Evolutionary conservation across 257 asterid genomes (phyloP).

Genomic region (Salvia miltiorrhiza): DNA sequence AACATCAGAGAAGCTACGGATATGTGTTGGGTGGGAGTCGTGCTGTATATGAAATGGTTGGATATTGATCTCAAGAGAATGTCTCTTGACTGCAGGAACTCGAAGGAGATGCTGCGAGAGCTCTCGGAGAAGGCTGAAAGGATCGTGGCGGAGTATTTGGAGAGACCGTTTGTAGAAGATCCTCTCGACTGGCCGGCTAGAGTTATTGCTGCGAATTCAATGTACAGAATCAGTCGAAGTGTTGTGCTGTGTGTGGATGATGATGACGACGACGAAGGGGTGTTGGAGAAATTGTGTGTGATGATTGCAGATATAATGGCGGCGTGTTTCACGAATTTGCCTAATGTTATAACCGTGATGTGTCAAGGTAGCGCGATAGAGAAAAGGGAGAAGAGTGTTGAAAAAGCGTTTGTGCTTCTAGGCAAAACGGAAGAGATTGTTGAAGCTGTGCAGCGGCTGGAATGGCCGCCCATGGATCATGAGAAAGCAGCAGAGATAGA

Average conservation of each 20-base stretch:
- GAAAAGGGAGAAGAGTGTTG: slow-evolving; percentile 9
- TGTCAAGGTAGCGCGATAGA: slow-evolving; percentile 16
- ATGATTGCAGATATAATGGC: slow-evolving; percentile 12
- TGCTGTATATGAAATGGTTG: background rate
- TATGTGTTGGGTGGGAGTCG: background rate
- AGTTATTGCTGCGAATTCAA: background rate
- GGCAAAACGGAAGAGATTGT: slow-evolving; percentile 18
- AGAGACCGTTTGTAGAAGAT: background rate
- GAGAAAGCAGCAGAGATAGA: slow-evolving; percentile 9
- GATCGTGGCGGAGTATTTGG: background rate
- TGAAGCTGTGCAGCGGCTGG: slow-evolving; percentile 2
- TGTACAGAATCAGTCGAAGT: slow-evolving; percentile 12
- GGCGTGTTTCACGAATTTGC: slow-evolving; percentile 11
- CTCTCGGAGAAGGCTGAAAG: background rate
- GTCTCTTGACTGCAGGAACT: background rate
- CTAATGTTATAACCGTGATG: background rate
- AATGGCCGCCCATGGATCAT: background rate
- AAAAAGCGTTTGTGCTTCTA: slow-evolving; percentile 9
- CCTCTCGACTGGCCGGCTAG: background rate
- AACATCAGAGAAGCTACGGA: background rate
- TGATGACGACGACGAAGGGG: background rate
- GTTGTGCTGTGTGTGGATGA: background rate
- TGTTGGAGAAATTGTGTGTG: background rate
- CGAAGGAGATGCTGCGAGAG: background rate
- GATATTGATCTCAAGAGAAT: background rate